phyloP scores from a whole-genome alignment of 768 basidiomycete genomes.

The Tulasnella sp. region DNA sequence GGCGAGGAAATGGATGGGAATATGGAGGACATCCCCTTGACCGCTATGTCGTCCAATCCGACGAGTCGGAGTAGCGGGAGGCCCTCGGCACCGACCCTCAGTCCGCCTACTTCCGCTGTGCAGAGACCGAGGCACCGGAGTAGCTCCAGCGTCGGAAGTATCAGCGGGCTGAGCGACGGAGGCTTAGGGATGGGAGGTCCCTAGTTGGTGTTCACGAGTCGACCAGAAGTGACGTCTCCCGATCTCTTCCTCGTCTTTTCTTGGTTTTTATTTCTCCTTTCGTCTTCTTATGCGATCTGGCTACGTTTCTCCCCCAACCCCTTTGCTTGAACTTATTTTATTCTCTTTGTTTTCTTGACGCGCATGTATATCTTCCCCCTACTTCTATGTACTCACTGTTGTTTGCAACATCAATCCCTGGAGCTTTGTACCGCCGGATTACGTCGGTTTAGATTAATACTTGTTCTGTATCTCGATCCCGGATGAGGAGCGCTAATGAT shows the following conservation, averaged over 20 bases:
- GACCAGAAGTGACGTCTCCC: no score
- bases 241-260: no score
- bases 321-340: constrained; percentile 8
- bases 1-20: background rate
- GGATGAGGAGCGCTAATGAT: no score
- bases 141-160: background rate
- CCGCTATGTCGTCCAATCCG: background rate
- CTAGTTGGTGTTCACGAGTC: background rate
- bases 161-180: background rate
- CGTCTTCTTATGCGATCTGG: background rate
- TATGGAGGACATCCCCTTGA: background rate
- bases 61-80: background rate
- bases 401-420: no score
- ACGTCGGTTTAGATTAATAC: no score
- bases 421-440: no score
- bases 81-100: background rate
- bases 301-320: background rate
- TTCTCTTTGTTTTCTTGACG: background rate
- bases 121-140: background rate
- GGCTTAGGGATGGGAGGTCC: background rate
- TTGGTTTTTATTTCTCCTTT: background rate
- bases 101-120: background rate
- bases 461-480: no score
- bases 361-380: no score
- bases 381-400: no score